These are phyloP conservation scores for Diaporthe vexans DNA, from an alignment of 2,329 filamentous ascomycete species.

Conservation along the genomic window DNA sequence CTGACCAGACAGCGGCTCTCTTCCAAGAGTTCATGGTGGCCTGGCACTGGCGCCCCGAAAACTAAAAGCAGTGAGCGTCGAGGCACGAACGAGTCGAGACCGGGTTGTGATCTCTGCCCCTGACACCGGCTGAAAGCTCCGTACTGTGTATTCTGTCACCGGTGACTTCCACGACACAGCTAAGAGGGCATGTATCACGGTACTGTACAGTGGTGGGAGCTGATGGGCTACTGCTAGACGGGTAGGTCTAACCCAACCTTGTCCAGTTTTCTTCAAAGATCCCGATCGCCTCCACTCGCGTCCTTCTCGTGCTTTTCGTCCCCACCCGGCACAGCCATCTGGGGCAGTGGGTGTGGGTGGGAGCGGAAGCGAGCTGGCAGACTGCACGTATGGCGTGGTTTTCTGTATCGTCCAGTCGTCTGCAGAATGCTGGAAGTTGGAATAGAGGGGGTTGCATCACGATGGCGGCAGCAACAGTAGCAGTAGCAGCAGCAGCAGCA, in stretches of 20 bases:
- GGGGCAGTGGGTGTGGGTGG: not conserved
- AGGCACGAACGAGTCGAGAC: slow-evolving; percentile 1
- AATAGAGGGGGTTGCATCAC: slow-evolving; percentile 25
- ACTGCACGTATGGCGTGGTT: not conserved
- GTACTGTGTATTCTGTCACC: not conserved
- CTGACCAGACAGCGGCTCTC: not conserved
- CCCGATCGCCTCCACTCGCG: slow-evolving; percentile 6
- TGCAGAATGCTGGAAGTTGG: not conserved
- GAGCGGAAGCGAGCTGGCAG: not conserved
- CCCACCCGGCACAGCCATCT: slow-evolving; percentile 6
- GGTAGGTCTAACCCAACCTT: not conserved
- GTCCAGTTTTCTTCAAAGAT: not conserved
- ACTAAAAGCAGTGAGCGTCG: not conserved
- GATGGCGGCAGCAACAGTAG: not conserved
- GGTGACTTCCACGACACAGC: not conserved
- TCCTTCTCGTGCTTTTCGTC: not conserved
- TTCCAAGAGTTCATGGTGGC: not conserved
- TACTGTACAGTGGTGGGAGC: too few species aligned
- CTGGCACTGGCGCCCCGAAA: not conserved
- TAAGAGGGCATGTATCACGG: too few species aligned
- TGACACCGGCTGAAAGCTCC: not conserved
- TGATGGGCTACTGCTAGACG: too few species aligned
- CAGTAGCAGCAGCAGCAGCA: not conserved
- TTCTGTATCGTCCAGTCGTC: not conserved
- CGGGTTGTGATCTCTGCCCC: not conserved